Base-by-base conservation (phyloP, 495 filamentous ascomycete species). In the Physcia stellaris region DNA sequence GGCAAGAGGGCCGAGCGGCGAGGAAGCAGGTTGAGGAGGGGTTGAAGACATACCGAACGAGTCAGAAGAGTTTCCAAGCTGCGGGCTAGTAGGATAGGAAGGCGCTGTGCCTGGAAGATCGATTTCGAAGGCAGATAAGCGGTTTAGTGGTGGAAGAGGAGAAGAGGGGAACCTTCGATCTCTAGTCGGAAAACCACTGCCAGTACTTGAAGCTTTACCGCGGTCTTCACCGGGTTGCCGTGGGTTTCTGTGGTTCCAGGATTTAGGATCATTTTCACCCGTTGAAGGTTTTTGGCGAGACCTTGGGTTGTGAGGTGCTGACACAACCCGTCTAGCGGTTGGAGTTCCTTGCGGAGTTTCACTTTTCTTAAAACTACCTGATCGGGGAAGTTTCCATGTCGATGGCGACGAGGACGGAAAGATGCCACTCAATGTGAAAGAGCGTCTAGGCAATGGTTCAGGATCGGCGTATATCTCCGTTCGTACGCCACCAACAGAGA, bases 91-190 rank as follows among this genome's bases (percentile, higher is more conserved):
- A 52, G 50, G 59, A 42, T 40, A 66, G 32, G 42, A 58, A 10
- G 39, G 61, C 53, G 38, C 66, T 46, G 45, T 45, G 13, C 31
- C 63, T 15, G 63, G 57, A 21, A 67, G 53, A 39, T 76, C 70
- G 24, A 75, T 50, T 43, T 71, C 68, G 41, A 75, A 75, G 47
- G 60, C 67, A 9, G 73, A 75, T 11, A 73, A 56, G 10, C 71
- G 63, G 32, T 64, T 67, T 9, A 75, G 48, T 6, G 72, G 69
- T 12, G 68, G 72, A 6, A 76, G 49, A 32, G 73, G 71, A 24
- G 73, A 71, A 12, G 73, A 71, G 4, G 58, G 49, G 33, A n/a
- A n/a, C n/a, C n/a, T n/a, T n/a, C n/a, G n/a, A n/a, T n/a, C n/a
- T n/a, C n/a, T n/a, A n/a, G n/a, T n/a, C n/a, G n/a, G n/a, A n/a